Evolutionary conservation across 805 yeast genomes (phyloP).

Genomic region (Wickerhamiella parazyma): DNA sequence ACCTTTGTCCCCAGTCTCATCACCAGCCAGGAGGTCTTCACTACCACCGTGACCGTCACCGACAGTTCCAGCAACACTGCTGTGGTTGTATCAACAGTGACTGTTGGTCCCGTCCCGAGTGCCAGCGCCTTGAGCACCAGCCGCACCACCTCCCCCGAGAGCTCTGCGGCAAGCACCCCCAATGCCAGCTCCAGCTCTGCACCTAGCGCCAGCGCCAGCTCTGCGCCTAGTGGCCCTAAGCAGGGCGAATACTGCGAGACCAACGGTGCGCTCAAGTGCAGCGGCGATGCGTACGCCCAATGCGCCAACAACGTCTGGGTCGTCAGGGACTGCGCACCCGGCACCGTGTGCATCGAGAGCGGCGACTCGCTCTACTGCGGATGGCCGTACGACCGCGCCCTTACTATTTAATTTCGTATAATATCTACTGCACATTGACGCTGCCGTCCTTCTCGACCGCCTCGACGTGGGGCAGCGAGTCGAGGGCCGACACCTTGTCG

Average conservation of each 20-base stretch:
- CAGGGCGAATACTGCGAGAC: constrained; percentile 18
- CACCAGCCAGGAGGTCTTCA: neutral
- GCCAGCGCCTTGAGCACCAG: neutral
- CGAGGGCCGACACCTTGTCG: constrained; percentile 21
- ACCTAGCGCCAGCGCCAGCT: neutral
- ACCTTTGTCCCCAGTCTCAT: neutral
- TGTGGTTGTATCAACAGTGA: neutral
- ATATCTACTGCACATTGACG: constrained; percentile 17
- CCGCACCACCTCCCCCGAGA: neutral
- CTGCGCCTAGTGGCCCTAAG: neutral
- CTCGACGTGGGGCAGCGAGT: constrained; percentile 18
- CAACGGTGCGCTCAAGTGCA: constrained; percentile 21
- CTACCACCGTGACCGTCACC: neutral
- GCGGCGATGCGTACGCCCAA: constrained; percentile 19
- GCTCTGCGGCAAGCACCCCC: neutral
- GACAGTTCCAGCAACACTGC: neutral
- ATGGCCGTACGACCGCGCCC: constrained; percentile 14
- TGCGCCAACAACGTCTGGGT: constrained; percentile 23
- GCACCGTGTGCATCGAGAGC: constrained; percentile 20
- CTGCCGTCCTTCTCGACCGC: constrained; percentile 24
- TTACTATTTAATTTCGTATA: neutral
- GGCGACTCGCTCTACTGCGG: constrained; percentile 20
- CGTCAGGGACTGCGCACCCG: constrained; percentile 22
- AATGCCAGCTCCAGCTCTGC: neutral
- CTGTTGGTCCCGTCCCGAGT: too few species aligned